Base-by-base conservation (phyloP, 176 grass and related monocot genomes). In the Raddia guianensis region DNA sequence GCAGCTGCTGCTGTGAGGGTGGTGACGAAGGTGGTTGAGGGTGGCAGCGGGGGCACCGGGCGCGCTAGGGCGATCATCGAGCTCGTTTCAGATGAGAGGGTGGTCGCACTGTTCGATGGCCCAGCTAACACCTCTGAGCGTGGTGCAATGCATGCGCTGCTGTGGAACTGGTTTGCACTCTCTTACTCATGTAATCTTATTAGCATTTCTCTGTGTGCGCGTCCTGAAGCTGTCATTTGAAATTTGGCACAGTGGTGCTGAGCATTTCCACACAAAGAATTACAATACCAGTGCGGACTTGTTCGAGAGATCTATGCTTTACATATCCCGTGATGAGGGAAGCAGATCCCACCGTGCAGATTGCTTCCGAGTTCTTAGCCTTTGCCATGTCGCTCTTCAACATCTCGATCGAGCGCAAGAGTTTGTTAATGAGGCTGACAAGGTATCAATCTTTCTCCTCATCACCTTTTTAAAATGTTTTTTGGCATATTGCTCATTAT, bases 271-370 rank as follows among this genome's bases (percentile, higher is more conserved):
- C 32, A 59, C 83, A 54, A 90, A 99, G 43, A 90, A 93, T 27
- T 98, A 87, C 5, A 86, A 93, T 18, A 80, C 80, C 5, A 66
- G 84, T 52, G 86, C 84, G 0, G 92, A 98, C 56, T 85, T 98
- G 71, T 89, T 95, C 62, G 96, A 98, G 88, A 98, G 89, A 52
- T 95, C 96, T 6, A 91, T 98, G 90, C 88, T 98, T 76, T 98
- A 98, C 73, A 49, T 98, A 37, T 84, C 88, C 50, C 88, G 82
- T 5, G 86, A 93, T 7, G 96, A 98, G 74, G 92, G 89, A 72
- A 91, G 85, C 80, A 90, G 88, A 85, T 83, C 78, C 63, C 84
- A 90, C 43, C 86, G 92, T 13, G 87, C 96, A 62, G 84, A 82
- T 45, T 98, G 92, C 86, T 91, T 98, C 79, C 84, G 92, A 86